Evolutionary conservation across 2,329 filamentous ascomycete species (phyloP), one percentile per base, ranked within the genome.

Genomic region (Fusarium chuoi): DNA sequence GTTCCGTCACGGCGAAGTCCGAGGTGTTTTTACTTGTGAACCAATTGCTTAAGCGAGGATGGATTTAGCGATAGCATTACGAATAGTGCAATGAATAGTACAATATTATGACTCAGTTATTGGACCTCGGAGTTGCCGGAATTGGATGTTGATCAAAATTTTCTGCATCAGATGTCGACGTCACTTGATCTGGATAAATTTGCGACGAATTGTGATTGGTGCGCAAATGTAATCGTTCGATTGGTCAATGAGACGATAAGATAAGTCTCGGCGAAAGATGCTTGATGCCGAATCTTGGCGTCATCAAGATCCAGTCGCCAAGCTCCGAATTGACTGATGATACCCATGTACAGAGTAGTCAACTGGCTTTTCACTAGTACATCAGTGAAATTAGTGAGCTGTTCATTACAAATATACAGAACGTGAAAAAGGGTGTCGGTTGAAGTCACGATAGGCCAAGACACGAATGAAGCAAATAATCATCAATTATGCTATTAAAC

Each of bases 11-110:
- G 78, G 78, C 61, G 74, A 66, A 13, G 77, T 81, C 51, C 75
- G 75, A 24, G 69, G 77, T 38, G 74, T 75, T 12, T 81, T 81
- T 64, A 79, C 78, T 26, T 81, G 79, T 70, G 70, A 64, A 5
- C 78, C 79, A 24, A 73, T 79, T 65, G 76, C 70, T 63, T 79
- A 78, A 75, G 69, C 60, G 55, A 62, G 39, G 39, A 45, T 45
- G 45, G 20, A 48, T 48, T 61, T 73, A 65, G 62, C 61, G 71
- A 71, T 71, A 66, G 45, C 17, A 73, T 71, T 49, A 68, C 4
- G 30, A 33, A 33, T 33, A 33, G 30, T 33, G 30, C 30, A 33
- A 33, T 68, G 64, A 68, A 52, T 58, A 68, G 28, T 70, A 49
- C n/a, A 70, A 38, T 60, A 73, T 74, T 55, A 68, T 68, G 55